Conservation (phyloP, 73 alveolate genomes). For the Paramecium caudatum region DNA sequence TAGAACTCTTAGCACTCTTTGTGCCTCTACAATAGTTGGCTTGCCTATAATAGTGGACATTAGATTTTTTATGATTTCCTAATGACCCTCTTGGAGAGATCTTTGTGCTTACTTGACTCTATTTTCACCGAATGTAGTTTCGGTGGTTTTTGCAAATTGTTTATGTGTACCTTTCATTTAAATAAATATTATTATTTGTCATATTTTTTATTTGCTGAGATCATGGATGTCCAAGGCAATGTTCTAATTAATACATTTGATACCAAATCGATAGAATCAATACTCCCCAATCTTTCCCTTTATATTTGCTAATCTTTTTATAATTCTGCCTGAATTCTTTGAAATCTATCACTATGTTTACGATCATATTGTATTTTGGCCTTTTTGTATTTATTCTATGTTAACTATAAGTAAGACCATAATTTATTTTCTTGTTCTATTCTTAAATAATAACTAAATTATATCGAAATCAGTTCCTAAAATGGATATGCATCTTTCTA, state of each 20-base stretch:
- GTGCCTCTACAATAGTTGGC: slow-evolving; percentile 77
- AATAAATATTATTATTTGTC: not conserved
- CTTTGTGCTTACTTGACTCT: slow-evolving; percentile 1
- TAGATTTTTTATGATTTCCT: slow-evolving; percentile 72
- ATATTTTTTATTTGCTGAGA: slow-evolving; percentile 8
- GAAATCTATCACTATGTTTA: slow-evolving; percentile 14
- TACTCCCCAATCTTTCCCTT: slow-evolving; percentile 10
- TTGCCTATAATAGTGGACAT: slow-evolving; percentile 75
- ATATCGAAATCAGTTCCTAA: slow-evolving; percentile 68
- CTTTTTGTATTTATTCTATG: slow-evolving; percentile 60
- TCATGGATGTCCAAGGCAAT: slow-evolving; percentile 41
- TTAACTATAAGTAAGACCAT: slow-evolving; percentile 10
- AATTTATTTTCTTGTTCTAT: slow-evolving; percentile 56
- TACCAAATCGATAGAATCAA: slow-evolving; percentile 50
- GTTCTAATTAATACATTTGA: slow-evolving; percentile 10
- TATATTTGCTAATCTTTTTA: slow-evolving; percentile 4
- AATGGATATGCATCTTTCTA: slow-evolving; percentile 22
- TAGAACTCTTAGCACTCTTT: slow-evolving; percentile 70
- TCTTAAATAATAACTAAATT: slow-evolving; percentile 21
- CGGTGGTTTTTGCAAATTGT: slow-evolving; percentile 42
- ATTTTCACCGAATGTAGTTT: slow-evolving; percentile 18
- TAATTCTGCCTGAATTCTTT: slow-evolving; percentile 6
- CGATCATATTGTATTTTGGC: not conserved
- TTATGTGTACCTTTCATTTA: slow-evolving; percentile 29
- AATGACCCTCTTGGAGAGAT: slow-evolving; percentile 70